Evolutionary conservation across 805 yeast species (phyloP).

Genomic region (Lipomyces chichibuensis): DNA sequence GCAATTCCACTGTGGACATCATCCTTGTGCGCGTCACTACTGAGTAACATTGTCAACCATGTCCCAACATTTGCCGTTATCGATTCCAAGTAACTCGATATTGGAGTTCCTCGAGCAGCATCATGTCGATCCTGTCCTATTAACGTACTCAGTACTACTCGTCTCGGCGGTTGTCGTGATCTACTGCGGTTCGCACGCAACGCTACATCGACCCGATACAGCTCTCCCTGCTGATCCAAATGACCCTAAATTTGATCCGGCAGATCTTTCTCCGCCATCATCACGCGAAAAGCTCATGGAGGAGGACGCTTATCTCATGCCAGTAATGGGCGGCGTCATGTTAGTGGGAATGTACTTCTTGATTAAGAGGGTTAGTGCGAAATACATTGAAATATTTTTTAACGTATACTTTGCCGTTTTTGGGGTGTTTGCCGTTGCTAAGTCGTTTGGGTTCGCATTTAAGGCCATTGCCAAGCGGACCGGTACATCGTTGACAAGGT

Average conservation of each 20-base stretch:
- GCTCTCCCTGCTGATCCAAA: conserved; percentile 38
- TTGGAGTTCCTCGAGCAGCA: conserved; percentile 25
- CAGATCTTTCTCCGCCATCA: conserved; percentile 31
- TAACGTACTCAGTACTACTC: conserved; percentile 35
- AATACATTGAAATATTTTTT: conserved; percentile 44
- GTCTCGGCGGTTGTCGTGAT: conserved; percentile 32
- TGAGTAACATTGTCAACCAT: not conserved
- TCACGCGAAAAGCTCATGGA: conserved; percentile 34
- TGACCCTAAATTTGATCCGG: conserved; percentile 37
- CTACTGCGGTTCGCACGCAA: conserved; percentile 34
- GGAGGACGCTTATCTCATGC: conserved; percentile 49
- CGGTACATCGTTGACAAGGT: conserved; percentile 21
- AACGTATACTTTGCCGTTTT: conserved; percentile 46
- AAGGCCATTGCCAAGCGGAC: conserved; percentile 12
- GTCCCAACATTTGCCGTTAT: not conserved
- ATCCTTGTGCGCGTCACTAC: not conserved
- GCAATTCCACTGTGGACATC: too few species aligned
- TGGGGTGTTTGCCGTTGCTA: conserved; percentile 45
- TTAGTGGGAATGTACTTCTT: conserved; percentile 49
- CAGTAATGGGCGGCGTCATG: conserved; percentile 50
- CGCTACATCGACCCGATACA: conserved; percentile 36
- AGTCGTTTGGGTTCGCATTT: conserved; percentile 38
- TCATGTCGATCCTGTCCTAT: conserved; percentile 28
- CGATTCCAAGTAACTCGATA: not conserved
- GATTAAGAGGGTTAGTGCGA: conserved; percentile 44